Evolutionary conservation across 2,329 filamentous ascomycete species (phyloP).

Genomic region (Metarhizium humberi): DNA sequence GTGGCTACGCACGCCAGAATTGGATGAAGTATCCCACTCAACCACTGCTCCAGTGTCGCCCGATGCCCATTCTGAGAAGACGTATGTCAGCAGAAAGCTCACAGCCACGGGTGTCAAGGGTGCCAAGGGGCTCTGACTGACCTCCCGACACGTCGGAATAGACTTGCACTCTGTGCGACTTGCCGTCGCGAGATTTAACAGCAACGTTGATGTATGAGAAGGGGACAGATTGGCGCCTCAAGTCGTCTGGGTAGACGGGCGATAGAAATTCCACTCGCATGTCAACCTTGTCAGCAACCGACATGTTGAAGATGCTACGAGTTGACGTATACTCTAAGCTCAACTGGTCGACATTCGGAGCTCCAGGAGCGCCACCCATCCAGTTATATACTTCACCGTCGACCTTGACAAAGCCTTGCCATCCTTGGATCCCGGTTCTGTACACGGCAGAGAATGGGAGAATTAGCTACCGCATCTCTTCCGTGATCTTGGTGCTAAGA

Average conservation of each 20-base stretch:
- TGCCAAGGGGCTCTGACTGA: background rate
- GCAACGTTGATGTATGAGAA: conserved; percentile 62
- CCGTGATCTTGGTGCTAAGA: background rate
- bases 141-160: conserved; percentile 58
- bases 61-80: conserved; percentile 56
- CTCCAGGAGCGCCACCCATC: conserved; percentile 50
- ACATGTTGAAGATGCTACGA: conserved; percentile 59
- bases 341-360: conserved; percentile 46
- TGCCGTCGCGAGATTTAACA: conserved; percentile 53
- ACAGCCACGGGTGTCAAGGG: background rate
- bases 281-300: conserved; percentile 49
- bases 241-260: conserved; percentile 57
- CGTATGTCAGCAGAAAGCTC: background rate
- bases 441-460: conserved; percentile 18
- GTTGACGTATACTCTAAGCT: conserved; percentile 64
- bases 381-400: conserved; percentile 56
- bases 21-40: conserved; percentile 51
- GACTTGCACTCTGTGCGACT: conserved; percentile 54
- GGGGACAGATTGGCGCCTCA: conserved; percentile 57
- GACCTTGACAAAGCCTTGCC: conserved; percentile 61
- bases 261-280: conserved; percentile 64
- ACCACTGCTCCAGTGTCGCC: conserved; percentile 47
- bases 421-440: conserved; percentile 43
- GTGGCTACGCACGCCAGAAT: conserved; percentile 51
- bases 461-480: background rate